These are phyloP conservation scores for Dioszegia hungarica DNA, from an alignment of 768 basidiomycete species.

Conservation along the genomic window DNA sequence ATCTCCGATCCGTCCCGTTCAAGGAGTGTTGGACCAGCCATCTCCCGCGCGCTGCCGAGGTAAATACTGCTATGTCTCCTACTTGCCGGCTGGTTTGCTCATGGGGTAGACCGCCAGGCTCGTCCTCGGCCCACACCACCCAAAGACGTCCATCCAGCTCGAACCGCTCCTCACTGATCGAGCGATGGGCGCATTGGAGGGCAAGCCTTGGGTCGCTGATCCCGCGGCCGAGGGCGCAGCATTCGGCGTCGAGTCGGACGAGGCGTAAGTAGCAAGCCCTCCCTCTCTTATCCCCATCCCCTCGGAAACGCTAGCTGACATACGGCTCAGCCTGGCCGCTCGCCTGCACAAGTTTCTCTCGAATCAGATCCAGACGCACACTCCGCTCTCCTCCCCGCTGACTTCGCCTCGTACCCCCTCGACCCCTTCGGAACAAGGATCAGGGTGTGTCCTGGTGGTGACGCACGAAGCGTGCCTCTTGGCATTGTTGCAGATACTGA, in stretches of 20 bases:
- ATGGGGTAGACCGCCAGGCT: constrained; percentile 24
- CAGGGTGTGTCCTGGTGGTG: constrained; percentile 16
- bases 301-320: not conserved
- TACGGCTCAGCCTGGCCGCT: constrained; percentile 2
- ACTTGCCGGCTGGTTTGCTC: not conserved
- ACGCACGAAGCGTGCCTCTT: constrained; percentile 26
- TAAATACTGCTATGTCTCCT: not conserved
- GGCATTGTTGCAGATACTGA: constrained; percentile 14
- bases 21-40: constrained; percentile 12
- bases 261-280: constrained; percentile 5
- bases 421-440: constrained; percentile 9
- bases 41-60: constrained; percentile 13
- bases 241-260: constrained; percentile 7
- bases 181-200: constrained; percentile 7
- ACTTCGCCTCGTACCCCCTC: constrained; percentile 14
- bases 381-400: constrained; percentile 15
- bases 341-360: constrained; percentile 22
- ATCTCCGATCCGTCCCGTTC: constrained; percentile 17
- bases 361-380: constrained; percentile 11
- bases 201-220: constrained; percentile 12
- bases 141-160: constrained; percentile 10
- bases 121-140: constrained; percentile 12
- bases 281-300: not conserved
- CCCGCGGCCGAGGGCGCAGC: not conserved
- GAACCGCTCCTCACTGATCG: constrained; percentile 15